Percentiles rank a stretch among this genome's conserved stretches.
Evolutionary conservation across 2,329 filamentous ascomycete species (phyloP).

Genomic region (Penicillium sp.): DNA sequence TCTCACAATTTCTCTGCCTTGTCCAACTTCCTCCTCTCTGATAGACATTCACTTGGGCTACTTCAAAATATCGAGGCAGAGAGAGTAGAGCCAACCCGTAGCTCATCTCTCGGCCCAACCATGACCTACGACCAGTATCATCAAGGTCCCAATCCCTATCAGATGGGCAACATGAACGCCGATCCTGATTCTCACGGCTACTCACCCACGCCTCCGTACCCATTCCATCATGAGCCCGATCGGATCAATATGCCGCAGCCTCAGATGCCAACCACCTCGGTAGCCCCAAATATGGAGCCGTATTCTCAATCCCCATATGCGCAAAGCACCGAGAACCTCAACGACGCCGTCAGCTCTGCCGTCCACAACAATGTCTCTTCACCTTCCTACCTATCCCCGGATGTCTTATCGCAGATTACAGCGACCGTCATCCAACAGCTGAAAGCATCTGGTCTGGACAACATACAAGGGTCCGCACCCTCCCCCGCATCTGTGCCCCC

Average conservation of each 20-base stretch:
- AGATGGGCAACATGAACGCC: slow-evolving; percentile 25
- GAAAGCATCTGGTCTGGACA: slow-evolving; percentile 46
- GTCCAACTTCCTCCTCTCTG: neutral
- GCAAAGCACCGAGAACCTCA: slow-evolving; percentile 42
- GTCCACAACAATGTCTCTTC: slow-evolving; percentile 50
- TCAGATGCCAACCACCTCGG: slow-evolving; percentile 25
- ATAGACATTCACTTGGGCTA: neutral
- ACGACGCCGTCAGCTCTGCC: slow-evolving; percentile 57
- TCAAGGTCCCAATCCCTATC: slow-evolving; percentile 28
- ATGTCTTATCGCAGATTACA: slow-evolving; percentile 61
- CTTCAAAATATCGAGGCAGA: neutral
- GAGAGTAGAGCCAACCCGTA: neutral
- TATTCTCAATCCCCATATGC: slow-evolving; percentile 18
- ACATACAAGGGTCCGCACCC: slow-evolving; percentile 25
- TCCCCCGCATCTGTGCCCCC: slow-evolving; percentile 26
- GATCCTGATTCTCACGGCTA: slow-evolving; percentile 24
- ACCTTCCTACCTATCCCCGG: slow-evolving; percentile 55
- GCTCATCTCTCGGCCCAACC: neutral
- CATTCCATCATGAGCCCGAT: slow-evolving; percentile 29
- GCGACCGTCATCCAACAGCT: slow-evolving; percentile 59
- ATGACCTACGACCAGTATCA: slow-evolving; percentile 48
- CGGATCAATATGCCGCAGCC: slow-evolving; percentile 38
- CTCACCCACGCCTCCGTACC: slow-evolving; percentile 32
- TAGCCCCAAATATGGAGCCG: slow-evolving; percentile 20
- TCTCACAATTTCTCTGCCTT: slow-evolving; percentile 18